phyloP scores from a whole-genome alignment of 2,329 filamentous ascomycete genomes.

The Cladophialophora bantiana region DNA sequence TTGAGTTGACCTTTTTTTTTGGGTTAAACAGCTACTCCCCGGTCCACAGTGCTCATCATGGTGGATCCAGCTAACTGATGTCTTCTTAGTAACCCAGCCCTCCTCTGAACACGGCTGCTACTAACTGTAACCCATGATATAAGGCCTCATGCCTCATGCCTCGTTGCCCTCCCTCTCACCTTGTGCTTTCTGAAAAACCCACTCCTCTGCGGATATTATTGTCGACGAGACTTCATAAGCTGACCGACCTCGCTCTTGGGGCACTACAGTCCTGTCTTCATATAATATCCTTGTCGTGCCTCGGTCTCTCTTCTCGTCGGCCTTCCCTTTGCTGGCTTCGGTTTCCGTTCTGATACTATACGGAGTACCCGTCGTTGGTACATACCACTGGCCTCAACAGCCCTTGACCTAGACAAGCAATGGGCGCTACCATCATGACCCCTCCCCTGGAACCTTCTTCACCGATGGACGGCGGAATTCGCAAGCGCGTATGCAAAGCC shows the following conservation, averaged over 20 bases:
- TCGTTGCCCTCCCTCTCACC: conserved; percentile 21
- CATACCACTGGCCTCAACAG: neutral
- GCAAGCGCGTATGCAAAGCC: conserved; percentile 71
- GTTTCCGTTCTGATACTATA: neutral
- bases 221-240: conserved; percentile 24
- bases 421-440: conserved; percentile 38
- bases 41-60: conserved; percentile 15
- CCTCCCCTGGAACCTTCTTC: conserved; percentile 40
- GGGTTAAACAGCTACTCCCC: neutral
- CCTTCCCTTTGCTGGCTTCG: neutral
- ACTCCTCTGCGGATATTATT: conserved; percentile 7
- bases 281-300: conserved; percentile 6
- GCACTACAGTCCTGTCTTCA: neutral
- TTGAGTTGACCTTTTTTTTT: conserved; percentile 5
- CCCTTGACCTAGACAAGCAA: conserved; percentile 6
- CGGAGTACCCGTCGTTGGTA: neutral
- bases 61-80: conserved; percentile 14
- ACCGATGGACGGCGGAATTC: conserved; percentile 43
- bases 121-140: conserved; percentile 24
- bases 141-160: conserved; percentile 32
- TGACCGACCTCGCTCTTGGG: conserved; percentile 10
- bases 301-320: conserved; percentile 6
- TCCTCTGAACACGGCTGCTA: neutral
- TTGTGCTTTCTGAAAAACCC: conserved; percentile 10
- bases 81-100: conserved; percentile 33